A percentile compares a stretch with the other conserved stretches of the same genome.
These are phyloP conservation scores for Backusella australiensis DNA, from an alignment of 192 early-diverging fungal species.

Conservation along the genomic window DNA sequence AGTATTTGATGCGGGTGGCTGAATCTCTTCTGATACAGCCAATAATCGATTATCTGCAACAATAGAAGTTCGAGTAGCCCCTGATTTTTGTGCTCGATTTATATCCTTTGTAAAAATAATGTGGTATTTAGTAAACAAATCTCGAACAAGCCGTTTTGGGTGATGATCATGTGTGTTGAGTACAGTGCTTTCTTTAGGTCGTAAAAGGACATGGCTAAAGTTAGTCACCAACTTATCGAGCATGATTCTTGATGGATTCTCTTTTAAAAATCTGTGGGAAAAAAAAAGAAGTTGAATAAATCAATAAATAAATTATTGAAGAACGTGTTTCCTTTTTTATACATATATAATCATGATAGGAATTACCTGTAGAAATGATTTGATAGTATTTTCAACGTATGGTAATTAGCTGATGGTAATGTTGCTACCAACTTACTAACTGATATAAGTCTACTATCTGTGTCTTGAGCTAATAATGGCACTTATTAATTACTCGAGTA, in stretches of 20 bases:
- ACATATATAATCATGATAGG: background rate
- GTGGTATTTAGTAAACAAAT: conserved; percentile 41
- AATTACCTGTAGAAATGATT: conserved; percentile 22
- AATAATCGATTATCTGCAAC: background rate
- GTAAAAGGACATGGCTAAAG: conserved; percentile 44
- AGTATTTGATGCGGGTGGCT: background rate
- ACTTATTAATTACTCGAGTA: background rate
- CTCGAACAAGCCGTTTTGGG: conserved; percentile 42
- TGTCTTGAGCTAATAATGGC: background rate
- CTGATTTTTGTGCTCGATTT: conserved; percentile 7
- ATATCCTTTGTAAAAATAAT: conserved; percentile 34
- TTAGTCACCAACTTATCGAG: conserved; percentile 31
- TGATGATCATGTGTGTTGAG: conserved; percentile 47
- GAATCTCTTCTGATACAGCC: background rate
- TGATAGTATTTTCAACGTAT: conserved; percentile 43
- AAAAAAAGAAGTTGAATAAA: background rate
- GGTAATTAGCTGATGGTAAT: conserved; percentile 42
- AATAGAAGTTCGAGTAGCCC: background rate
- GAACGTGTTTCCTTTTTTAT: background rate
- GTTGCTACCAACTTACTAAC: conserved; percentile 45
- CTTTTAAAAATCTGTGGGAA: background rate
- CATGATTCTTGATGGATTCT: conserved; percentile 27
- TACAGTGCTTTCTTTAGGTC: conserved; percentile 38
- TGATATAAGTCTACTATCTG: conserved; percentile 35
- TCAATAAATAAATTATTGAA: too few species aligned